phyloP scores from a whole-genome alignment of 495 filamentous ascomycete genomes.

The Penicillium flavigenum region DNA sequence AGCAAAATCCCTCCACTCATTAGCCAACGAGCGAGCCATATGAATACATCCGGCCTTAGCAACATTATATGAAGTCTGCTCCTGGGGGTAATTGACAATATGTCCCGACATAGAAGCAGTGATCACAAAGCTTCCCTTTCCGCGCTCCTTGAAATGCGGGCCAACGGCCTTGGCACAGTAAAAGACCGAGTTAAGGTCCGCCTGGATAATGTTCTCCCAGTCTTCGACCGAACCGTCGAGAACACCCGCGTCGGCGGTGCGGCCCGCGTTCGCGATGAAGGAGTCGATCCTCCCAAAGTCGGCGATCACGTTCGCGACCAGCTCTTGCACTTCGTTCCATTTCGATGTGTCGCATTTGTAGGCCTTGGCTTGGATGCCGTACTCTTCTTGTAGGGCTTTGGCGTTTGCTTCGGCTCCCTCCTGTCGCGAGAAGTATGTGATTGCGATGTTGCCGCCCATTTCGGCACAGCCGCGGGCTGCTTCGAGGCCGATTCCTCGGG shows the following conservation, averaged over 20 bases:
- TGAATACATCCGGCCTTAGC: conserved; percentile 57
- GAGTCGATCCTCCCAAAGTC: conserved; percentile 57
- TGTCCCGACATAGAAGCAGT: conserved; percentile 62
- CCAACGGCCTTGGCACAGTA: conserved; percentile 60
- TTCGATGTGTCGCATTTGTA: conserved; percentile 50
- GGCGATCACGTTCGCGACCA: conserved; percentile 45
- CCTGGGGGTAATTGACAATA: conserved; percentile 66
- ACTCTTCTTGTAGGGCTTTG: conserved; percentile 47
- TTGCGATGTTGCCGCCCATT: conserved; percentile 59
- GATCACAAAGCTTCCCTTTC: conserved; percentile 54
- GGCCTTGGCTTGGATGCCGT: conserved; percentile 56
- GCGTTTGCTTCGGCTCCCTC: conserved; percentile 47
- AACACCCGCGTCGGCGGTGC: conserved; percentile 52
- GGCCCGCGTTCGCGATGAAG: conserved; percentile 60
- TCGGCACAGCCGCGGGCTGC: conserved; percentile 62
- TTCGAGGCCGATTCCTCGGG: conserved; percentile 61
- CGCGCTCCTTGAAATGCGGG: conserved; percentile 51
- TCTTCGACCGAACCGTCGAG: conserved; percentile 56
- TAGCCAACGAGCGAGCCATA: conserved; percentile 53
- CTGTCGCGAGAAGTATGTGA: conserved; percentile 54
- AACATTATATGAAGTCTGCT: conserved; percentile 69
- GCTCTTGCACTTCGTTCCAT: conserved; percentile 39
- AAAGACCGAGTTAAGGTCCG: conserved; percentile 55
- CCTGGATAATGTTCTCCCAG: conserved; percentile 59
- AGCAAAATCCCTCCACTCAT: conserved; percentile 68